Evolutionary conservation across 2,329 filamentous ascomycete species (phyloP).

Genomic region (Aspergillus ustus): DNA sequence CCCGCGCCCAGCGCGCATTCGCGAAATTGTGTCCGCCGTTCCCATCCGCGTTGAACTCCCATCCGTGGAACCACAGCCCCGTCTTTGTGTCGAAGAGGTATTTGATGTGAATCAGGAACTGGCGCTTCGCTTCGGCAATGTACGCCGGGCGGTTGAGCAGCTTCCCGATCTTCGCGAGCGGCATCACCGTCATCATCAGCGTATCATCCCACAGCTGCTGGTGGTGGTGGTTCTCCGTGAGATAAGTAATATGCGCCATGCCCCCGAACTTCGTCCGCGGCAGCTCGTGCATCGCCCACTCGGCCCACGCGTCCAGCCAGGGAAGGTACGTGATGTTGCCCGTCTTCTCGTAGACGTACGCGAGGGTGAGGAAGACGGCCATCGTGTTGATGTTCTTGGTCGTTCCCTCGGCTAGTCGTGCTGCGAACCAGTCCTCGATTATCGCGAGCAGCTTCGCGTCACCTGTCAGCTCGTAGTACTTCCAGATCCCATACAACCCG

Average conservation of each 20-base stretch:
- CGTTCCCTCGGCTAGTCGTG: constrained; percentile 70
- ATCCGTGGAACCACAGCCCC: constrained; percentile 80
- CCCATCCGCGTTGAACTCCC: constrained; percentile 65
- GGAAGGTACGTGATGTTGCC: constrained; percentile 70
- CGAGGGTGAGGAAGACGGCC: constrained; percentile 76
- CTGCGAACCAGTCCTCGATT: constrained; percentile 75
- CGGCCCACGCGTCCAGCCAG: constrained; percentile 80
- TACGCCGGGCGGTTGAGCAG: constrained; percentile 73
- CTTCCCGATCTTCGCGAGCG: constrained; percentile 77
- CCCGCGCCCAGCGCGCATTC: constrained; percentile 60
- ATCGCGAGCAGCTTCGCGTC: constrained; percentile 64
- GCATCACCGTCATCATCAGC: constrained; percentile 85
- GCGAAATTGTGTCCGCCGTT: constrained; percentile 66
- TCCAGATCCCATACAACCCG: constrained; percentile 79
- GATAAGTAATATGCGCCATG: constrained; percentile 78
- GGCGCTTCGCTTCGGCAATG: constrained; percentile 75
- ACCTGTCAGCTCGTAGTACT: constrained; percentile 76
- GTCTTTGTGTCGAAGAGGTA: constrained; percentile 75
- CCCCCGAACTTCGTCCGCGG: constrained; percentile 71
- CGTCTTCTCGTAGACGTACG: constrained; percentile 77
- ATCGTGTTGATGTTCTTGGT: constrained; percentile 89
- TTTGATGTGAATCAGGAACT: constrained; percentile 78
- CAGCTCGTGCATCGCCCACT: constrained; percentile 80
- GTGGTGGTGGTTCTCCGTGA: constrained; percentile 70
- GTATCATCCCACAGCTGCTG: constrained; percentile 85